Evolutionary conservation across 2,329 filamentous ascomycete species (phyloP).

Genomic region (Neopestalotiopsis rosae): DNA sequence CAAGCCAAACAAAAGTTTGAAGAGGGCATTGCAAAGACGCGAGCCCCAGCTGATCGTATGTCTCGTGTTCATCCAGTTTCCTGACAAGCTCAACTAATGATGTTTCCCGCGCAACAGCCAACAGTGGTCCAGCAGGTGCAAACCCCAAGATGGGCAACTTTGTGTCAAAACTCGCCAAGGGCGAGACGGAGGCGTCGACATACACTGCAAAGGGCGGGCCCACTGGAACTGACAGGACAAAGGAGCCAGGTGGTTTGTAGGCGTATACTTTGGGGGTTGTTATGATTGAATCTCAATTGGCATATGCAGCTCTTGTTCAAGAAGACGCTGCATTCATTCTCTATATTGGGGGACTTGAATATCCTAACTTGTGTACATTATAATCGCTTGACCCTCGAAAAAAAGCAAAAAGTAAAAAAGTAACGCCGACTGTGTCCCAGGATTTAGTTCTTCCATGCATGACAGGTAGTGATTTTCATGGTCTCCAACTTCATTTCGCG

Average conservation of each 20-base stretch:
- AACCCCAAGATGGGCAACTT: slow-evolving; percentile 5
- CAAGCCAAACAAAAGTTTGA: slow-evolving; percentile 6
- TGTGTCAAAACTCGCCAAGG: slow-evolving; percentile 12
- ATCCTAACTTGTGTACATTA: slow-evolving; percentile 3
- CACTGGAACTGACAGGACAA: not conserved
- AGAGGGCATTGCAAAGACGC: slow-evolving; percentile 7
- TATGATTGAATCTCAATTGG: not conserved
- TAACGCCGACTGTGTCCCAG: slow-evolving; percentile 2
- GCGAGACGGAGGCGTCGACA: slow-evolving; percentile 7
- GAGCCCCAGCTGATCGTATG: slow-evolving; percentile 1
- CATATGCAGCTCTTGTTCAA: not conserved
- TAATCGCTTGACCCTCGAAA: slow-evolving; percentile 5
- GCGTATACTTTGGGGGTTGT: not conserved
- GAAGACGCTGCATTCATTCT: not conserved
- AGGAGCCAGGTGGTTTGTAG: slow-evolving; percentile 7
- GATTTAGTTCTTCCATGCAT: not conserved
- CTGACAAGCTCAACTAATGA: not conserved
- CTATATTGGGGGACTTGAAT: not conserved
- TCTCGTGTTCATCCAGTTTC: not conserved
- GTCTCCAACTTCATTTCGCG: not conserved
- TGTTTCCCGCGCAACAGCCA: not conserved
- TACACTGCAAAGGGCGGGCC: slow-evolving; percentile 10
- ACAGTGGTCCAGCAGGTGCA: not conserved
- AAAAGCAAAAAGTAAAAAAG: not conserved
- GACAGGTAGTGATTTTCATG: not conserved